Evolutionary conservation across 768 basidiomycete species (phyloP), one percentile per base, ranked within the genome.

Genomic region (Leccinum broughii): DNA sequence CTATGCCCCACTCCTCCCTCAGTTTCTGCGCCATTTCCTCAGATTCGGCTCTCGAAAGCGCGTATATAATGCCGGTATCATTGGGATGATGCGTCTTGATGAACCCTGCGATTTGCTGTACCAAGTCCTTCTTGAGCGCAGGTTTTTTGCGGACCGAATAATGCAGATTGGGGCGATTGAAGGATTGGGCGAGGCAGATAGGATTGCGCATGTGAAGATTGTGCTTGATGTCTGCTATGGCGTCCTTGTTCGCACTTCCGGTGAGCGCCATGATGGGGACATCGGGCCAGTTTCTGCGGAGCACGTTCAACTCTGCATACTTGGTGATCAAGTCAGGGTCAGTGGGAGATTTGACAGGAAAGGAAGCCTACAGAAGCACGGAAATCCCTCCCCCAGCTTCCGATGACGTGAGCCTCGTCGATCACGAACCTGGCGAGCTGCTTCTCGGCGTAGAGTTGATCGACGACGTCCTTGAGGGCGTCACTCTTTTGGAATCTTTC

Each of bases 231-330:
- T 98, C 95, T 22, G 84, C 80, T 50, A 90, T 82, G 1, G 89
- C 89, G 56, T 86, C 80, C 44, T 81, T 77, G 68, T 92, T 93
- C 4, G 96, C 97, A 1, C 96, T 99, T 7, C 95, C 97, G 0
- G 97, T 99, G 51, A 98, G 81, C 0, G 97, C 97, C 85, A 98
- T 97, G 67, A 98, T 90, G 0, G 97, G 96, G 0, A 94, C 81
- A 7, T 81, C 73, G 0, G 92, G 91, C 76, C 85, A 98, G 15
- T 84, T 83, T 14, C 81, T 77, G 50, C 95, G 88, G 37, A 98
- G 81, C 34, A 78, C 72, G 14, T 83, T 83, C 41, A 98, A 77
- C 28, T 80, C 76, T 56, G 83, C 81, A 70, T 93, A 93, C 90
- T 96, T 61, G 59, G 32, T 48, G 15, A 28, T 39, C 57, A 53